Evolutionary conservation across 208 protist genomes (phyloP).

Genomic region (Herpetomonas muscarum): DNA sequence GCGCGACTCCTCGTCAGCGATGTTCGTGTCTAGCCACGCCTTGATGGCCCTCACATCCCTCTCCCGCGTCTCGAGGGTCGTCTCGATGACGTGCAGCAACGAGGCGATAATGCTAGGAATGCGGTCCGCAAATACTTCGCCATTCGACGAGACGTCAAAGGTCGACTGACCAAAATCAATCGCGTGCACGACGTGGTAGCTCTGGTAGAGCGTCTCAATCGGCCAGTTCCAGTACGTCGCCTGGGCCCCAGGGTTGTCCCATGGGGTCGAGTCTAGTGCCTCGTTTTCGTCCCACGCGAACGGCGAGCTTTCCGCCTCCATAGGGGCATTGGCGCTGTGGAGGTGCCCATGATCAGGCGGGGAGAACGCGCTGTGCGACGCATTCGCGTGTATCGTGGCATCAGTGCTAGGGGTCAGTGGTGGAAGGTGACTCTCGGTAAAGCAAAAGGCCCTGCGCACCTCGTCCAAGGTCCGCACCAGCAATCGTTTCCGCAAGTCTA

Average conservation of each 20-base stretch:
- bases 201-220: slow-evolving; percentile 78
- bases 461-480: slow-evolving; percentile 55
- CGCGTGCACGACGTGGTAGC: slow-evolving; percentile 70
- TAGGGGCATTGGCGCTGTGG: slow-evolving; percentile 11
- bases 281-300: slow-evolving; percentile 28
- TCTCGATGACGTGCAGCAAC: slow-evolving; percentile 61
- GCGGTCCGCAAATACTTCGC: slow-evolving; percentile 64
- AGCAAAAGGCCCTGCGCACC: slow-evolving; percentile 28
- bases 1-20: slow-evolving; percentile 29
- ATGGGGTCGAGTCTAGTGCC: slow-evolving; percentile 49
- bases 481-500: slow-evolving; percentile 28
- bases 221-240: slow-evolving; percentile 73
- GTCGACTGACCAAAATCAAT: slow-evolving; percentile 69
- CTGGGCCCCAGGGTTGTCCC: slow-evolving; percentile 48
- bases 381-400: slow-evolving; percentile 24
- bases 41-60: slow-evolving; percentile 35
- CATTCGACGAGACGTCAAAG: slow-evolving; percentile 73
- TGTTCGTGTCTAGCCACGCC: slow-evolving; percentile 38
- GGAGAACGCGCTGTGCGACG: slow-evolving; percentile 17
- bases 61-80: slow-evolving; percentile 56
- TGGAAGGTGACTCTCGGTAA: slow-evolving; percentile 16
- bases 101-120: slow-evolving; percentile 56
- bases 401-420: slow-evolving; percentile 35
- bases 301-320: slow-evolving; percentile 19
- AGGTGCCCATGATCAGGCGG: slow-evolving; percentile 9